These are phyloP conservation scores for Metschnikowia noctiluminum DNA, from an alignment of 805 yeast genomes.

Conservation along the genomic window DNA sequence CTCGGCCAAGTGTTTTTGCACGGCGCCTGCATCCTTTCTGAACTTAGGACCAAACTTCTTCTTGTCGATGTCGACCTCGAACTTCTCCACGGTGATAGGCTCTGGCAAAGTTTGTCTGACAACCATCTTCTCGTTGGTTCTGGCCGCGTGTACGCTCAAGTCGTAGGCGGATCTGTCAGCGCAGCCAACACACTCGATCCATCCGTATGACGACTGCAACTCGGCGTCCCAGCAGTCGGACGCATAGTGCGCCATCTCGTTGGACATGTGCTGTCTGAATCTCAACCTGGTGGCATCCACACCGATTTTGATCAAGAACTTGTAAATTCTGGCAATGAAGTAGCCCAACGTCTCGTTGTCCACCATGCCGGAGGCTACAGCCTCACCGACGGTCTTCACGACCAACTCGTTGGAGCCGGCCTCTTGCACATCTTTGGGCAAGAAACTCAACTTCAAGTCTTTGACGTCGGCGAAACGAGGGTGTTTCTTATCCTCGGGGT, in stretches of 20 bases:
- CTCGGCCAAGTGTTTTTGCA: conserved; percentile 71
- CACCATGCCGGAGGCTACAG: conserved; percentile 81
- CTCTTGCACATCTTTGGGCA: conserved; percentile 86
- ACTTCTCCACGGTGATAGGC: conserved; percentile 79
- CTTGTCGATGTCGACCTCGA: conserved; percentile 84
- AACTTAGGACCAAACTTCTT: conserved; percentile 97
- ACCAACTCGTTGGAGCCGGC: conserved; percentile 71
- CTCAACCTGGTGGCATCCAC: conserved; percentile 79
- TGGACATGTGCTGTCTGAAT: conserved; percentile 97
- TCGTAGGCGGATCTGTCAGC: conserved; percentile 99
- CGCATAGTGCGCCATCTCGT: conserved; percentile 99
- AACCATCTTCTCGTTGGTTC: conserved; percentile 90
- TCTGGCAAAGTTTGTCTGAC: conserved; percentile 87
- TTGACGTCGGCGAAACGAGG: conserved; percentile 72
- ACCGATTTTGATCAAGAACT: conserved; percentile 84
- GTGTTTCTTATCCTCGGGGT: conserved; percentile 84
- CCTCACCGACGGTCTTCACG: conserved; percentile 78
- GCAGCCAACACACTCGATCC: conserved; percentile 99
- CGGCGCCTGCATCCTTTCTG: conserved; percentile 94
- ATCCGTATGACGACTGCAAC: conserved; percentile 90
- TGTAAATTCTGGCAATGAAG: conserved; percentile 89
- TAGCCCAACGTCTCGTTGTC: conserved; percentile 97
- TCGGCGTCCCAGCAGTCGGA: conserved; percentile 99
- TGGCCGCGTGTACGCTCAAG: conserved; percentile 89
- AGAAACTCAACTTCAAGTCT: conserved; percentile 68